A percentile compares a stretch with the other conserved stretches of the same genome.
phyloP scores from a whole-genome alignment of 2,329 filamentous ascomycete genomes.

The Phaeosphaeriaceae sp. region DNA sequence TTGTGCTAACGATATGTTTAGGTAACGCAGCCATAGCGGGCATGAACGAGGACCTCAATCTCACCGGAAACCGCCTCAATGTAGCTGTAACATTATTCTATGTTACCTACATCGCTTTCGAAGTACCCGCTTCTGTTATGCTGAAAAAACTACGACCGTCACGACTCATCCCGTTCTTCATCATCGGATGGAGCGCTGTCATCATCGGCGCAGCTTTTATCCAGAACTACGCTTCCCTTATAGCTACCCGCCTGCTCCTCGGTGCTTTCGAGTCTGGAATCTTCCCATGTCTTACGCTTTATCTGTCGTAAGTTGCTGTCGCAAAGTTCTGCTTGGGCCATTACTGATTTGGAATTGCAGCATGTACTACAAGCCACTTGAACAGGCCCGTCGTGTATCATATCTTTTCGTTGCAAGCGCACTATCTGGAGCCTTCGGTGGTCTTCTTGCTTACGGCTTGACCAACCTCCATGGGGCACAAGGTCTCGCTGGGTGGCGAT shows the following conservation, averaged over 20 bases:
- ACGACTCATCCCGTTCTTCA: slow-evolving; percentile 21
- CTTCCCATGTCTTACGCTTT: slow-evolving; percentile 28
- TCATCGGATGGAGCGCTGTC: slow-evolving; percentile 23
- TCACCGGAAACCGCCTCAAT: slow-evolving; percentile 37
- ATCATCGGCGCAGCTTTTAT: slow-evolving; percentile 25
- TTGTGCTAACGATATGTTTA: slow-evolving; percentile 5
- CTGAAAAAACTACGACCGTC: slow-evolving; percentile 51
- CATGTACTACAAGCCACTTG: slow-evolving; percentile 28
- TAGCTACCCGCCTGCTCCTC: slow-evolving; percentile 31
- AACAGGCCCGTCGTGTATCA: slow-evolving; percentile 60
- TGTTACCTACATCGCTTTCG: slow-evolving; percentile 59
- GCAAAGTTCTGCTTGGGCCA: too few relatives aligned
- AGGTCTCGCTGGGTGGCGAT: slow-evolving; percentile 22
- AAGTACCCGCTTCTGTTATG: slow-evolving; percentile 53
- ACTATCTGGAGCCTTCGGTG: slow-evolving; percentile 64
- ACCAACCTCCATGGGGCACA: slow-evolving; percentile 15
- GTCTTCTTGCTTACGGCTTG: slow-evolving; percentile 57
- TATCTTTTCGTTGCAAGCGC: slow-evolving; percentile 61
- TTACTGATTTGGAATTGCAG: too few relatives aligned
- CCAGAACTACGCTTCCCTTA: slow-evolving; percentile 26
- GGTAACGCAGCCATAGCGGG: slow-evolving; percentile 52
- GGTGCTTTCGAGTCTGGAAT: slow-evolving; percentile 33
- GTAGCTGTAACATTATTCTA: slow-evolving; percentile 61
- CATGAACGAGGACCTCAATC: slow-evolving; percentile 23
- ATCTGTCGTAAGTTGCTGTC: too few relatives aligned